These are phyloP conservation scores for Myochromella boudieri DNA, from an alignment of 768 basidiomycete species.

Conservation along the genomic window DNA sequence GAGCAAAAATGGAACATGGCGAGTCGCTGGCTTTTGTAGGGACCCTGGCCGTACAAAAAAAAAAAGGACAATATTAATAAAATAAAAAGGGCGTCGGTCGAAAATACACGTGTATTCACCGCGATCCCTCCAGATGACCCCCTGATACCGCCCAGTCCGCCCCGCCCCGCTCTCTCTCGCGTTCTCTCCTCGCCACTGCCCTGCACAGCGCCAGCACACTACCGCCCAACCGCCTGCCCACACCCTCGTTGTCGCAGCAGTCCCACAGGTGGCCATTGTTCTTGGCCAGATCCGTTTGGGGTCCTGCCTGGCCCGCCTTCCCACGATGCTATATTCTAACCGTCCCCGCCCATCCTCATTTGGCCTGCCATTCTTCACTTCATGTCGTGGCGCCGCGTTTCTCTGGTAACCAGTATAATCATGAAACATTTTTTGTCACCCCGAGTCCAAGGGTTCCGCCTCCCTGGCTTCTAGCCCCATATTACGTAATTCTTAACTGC, in stretches of 20 bases:
- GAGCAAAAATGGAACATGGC: slow-evolving; percentile 27
- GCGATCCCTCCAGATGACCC: slow-evolving; percentile 38
- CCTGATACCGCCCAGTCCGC: slow-evolving; percentile 21
- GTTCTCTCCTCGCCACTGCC: not conserved
- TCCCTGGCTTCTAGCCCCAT: not conserved
- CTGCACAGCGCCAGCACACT: no score
- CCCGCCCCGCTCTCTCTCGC: slow-evolving; percentile 6
- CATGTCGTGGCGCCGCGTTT: slow-evolving; percentile 13
- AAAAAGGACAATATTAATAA: slow-evolving; percentile 46
- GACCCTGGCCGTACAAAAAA: slow-evolving; percentile 47
- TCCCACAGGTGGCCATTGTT: not conserved
- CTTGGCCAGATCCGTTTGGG: not conserved
- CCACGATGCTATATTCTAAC: no score
- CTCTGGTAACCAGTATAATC: slow-evolving; percentile 15
- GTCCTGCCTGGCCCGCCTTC: slow-evolving; percentile 6
- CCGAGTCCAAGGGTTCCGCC: not conserved
- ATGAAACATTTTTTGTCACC: slow-evolving; percentile 7
- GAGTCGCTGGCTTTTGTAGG: slow-evolving; percentile 43
- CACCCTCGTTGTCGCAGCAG: not conserved
- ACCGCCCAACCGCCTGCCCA: not conserved
- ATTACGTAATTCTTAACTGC: slow-evolving; percentile 11
- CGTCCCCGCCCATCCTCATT: no score
- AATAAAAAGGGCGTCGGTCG: slow-evolving; percentile 54
- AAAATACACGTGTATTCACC: slow-evolving; percentile 80
- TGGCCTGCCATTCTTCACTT: no score